Conservation (phyloP, 768 basidiomycete genomes). For the Coprinopsis strossmayeri region DNA sequence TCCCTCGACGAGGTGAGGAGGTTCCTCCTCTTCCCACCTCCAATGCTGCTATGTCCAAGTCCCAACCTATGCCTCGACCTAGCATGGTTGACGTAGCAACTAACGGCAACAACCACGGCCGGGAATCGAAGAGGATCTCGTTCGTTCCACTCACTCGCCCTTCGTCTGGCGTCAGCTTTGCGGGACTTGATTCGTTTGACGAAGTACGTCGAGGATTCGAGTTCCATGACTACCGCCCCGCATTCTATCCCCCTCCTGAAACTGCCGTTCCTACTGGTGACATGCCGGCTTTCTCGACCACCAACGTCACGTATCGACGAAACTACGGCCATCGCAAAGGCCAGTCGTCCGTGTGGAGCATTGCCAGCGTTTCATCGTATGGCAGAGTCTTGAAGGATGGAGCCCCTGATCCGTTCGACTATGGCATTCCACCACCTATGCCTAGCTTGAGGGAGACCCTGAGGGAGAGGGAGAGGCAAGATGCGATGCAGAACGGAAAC, state of each 20-base stretch:
- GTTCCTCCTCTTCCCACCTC: constrained; percentile 34
- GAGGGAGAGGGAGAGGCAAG: neutral
- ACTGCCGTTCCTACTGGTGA: constrained; percentile 5
- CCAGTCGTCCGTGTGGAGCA: constrained; percentile 61
- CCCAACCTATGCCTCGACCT: constrained; percentile 3
- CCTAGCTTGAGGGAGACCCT: constrained; percentile 3
- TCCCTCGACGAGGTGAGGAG: constrained; percentile 27
- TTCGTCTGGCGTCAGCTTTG: constrained; percentile 58
- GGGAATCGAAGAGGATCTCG: constrained; percentile 3
- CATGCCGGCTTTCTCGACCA: neutral
- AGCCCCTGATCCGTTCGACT: constrained; percentile 68
- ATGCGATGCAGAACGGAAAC: neutral
- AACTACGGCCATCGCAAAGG: constrained; percentile 33
- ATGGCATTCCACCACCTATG: constrained; percentile 35
- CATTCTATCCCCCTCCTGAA: constrained; percentile 56
- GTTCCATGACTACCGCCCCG: constrained; percentile 53
- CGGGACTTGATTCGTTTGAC: constrained; percentile 67
- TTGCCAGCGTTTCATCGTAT: constrained; percentile 77
- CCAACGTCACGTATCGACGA: constrained; percentile 10
- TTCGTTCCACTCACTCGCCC: constrained; percentile 28
- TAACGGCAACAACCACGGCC: constrained; percentile 20
- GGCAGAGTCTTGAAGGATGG: constrained; percentile 62
- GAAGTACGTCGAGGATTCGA: constrained; percentile 79
- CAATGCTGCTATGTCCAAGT: too few relatives aligned
- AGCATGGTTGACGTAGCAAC: constrained; percentile 12